Evolutionary conservation across 257 asterid genomes (phyloP), one percentile per base, ranked within the genome.

Genomic region (Avicennia marina): DNA sequence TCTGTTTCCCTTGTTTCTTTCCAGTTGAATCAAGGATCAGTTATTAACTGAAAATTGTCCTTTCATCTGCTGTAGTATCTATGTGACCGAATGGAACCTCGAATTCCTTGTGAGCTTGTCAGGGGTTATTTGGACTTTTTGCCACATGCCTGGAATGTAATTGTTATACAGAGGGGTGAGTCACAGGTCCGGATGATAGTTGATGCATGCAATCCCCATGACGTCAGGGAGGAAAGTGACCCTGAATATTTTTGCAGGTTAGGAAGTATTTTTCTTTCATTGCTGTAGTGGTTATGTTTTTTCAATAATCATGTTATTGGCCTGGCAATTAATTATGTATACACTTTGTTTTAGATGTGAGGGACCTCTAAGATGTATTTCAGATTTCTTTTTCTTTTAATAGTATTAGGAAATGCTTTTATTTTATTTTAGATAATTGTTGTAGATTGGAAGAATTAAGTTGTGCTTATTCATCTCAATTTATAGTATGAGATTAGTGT

Each of bases 71-170:
- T 77, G 72, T 43, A 91, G 98, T 91, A 83, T 69, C 74, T 91
- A 11, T 91, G 98, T 72, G 98, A 89, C 63, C 85, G 87, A 42
- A 65, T 89, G 81, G 90, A 83, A 62, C 98, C 98, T 64, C 85
- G 56, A 50, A 74, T 91, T 52, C 95, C 90, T 51, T 91, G 97
- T 76, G 98, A 89, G 78, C 95, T 91, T 63, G 89, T 91, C 67
- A 74, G 98, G 65, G 98, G 98, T 52, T 91, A 83, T 81, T 73
- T 91, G 83, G 98, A 91, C 59, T 88, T 88, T 64, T 72, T 77
- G 0, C 98, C 95, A 1, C 98, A 91, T 81, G 98, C 97, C 16
- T 91, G 98, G 98, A 91, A 91, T 71, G 95, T 89, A n/a, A 64
- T 91, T 32, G 70, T 77, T 53, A 49, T 89, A 25, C 76, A 82